A percentile compares a stretch with the other conserved stretches of the same genome.
Conservation (phyloP, 2,329 filamentous ascomycete species). For the Diaporthe sp. region DNA sequence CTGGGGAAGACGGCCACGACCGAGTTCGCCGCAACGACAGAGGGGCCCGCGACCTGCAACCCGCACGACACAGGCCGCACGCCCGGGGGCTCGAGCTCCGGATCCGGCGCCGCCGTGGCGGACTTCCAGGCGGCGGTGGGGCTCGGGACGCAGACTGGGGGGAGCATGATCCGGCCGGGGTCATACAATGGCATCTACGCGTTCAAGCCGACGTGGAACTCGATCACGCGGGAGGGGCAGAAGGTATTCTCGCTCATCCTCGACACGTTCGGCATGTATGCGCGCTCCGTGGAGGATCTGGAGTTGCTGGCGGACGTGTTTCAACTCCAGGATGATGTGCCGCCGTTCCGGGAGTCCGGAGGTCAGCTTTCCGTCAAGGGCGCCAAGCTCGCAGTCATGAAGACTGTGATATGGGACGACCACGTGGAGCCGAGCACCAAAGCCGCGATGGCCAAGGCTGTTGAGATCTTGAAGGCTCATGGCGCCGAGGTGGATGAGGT, state of each 20-base stretch:
- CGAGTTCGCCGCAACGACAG: slow-evolving; percentile 70
- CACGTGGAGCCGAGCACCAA: slow-evolving; percentile 26
- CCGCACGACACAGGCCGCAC: slow-evolving; percentile 66
- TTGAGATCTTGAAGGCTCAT: slow-evolving; percentile 53
- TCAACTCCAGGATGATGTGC: slow-evolving; percentile 63
- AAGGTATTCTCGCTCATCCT: slow-evolving; percentile 69
- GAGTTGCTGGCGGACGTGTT: slow-evolving; percentile 68
- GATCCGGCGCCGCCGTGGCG: slow-evolving; percentile 74
- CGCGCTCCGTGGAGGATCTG: slow-evolving; percentile 69
- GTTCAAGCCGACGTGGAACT: slow-evolving; percentile 75
- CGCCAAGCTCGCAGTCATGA: slow-evolving; percentile 33
- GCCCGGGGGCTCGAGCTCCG: slow-evolving; percentile 76
- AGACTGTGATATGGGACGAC: slow-evolving; percentile 31
- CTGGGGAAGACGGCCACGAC: slow-evolving; percentile 72
- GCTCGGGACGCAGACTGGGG: slow-evolving; percentile 76
- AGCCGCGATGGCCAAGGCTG: slow-evolving; percentile 56
- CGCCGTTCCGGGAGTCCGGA: slow-evolving; percentile 23
- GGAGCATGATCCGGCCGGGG: slow-evolving; percentile 73
- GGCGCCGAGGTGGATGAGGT: slow-evolving; percentile 71
- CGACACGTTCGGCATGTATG: slow-evolving; percentile 74
- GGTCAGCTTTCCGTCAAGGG: slow-evolving; percentile 29
- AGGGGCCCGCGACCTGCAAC: slow-evolving; percentile 68
- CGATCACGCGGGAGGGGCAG: slow-evolving; percentile 72
- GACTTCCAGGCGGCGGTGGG: slow-evolving; percentile 73
- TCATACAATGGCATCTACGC: slow-evolving; percentile 75